Conservation (phyloP, 257 asterid species). For the Nicotiana tomentosiformis region DNA sequence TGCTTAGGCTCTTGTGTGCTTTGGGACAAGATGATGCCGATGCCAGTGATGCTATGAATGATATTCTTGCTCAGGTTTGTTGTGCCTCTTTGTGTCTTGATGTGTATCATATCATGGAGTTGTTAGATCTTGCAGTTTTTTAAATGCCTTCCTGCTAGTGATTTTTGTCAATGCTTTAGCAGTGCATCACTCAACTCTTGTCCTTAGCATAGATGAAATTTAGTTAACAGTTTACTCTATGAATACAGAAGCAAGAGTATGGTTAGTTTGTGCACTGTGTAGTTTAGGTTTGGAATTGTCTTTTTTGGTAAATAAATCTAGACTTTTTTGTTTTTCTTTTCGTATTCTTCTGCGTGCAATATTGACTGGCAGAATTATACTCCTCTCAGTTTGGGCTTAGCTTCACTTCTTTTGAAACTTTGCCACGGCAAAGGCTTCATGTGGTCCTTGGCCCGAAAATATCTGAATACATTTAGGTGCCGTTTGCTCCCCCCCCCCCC, state of each 20-base stretch:
- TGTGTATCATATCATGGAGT: not conserved
- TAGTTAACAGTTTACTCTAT: not conserved
- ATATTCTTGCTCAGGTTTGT: constrained; percentile 94
- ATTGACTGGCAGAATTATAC: not conserved
- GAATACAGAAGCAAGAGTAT: not conserved
- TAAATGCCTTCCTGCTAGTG: not conserved
- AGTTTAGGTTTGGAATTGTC: not conserved
- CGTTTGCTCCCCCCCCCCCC: not conserved
- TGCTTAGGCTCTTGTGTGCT: constrained; percentile 75
- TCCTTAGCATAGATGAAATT: not conserved
- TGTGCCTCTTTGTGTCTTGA: not conserved
- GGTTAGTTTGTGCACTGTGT: not conserved
- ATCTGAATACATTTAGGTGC: not conserved
- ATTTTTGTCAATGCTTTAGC: not conserved
- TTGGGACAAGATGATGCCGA: constrained; percentile 93
- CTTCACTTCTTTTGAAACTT: constrained; percentile 1
- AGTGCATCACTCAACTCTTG: not conserved
- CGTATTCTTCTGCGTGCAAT: not conserved
- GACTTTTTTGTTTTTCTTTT: not conserved
- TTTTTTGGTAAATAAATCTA: not conserved
- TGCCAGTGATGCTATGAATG: constrained; percentile 95
- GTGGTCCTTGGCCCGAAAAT: not conserved
- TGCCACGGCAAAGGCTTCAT: not conserved
- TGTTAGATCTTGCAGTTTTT: not conserved
- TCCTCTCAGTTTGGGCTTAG: not conserved